Conservation (phyloP, 2,329 filamentous ascomycete genomes). For the Hypoxylon sp. region DNA sequence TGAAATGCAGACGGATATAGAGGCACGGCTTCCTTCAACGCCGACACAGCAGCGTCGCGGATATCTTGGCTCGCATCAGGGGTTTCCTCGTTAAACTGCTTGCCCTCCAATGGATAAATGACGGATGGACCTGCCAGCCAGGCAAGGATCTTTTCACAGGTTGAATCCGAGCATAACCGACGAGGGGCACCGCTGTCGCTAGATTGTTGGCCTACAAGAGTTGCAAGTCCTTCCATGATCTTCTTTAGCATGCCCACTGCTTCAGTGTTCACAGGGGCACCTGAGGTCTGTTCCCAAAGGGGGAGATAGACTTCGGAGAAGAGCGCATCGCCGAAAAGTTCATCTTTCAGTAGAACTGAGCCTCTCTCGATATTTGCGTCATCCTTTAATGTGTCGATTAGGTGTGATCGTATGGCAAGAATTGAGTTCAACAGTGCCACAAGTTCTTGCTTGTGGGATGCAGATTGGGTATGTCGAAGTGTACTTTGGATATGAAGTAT, state of each 20-base stretch:
- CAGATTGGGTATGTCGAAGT: slow-evolving; percentile 65
- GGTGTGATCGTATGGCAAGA: slow-evolving; percentile 54
- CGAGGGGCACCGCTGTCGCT: slow-evolving; percentile 31
- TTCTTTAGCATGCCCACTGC: slow-evolving; percentile 48
- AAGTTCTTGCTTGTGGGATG: slow-evolving; percentile 67
- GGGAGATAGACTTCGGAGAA: slow-evolving; percentile 51
- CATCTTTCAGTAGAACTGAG: slow-evolving; percentile 46
- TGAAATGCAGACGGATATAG: slow-evolving; percentile 52
- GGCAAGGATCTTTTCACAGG: slow-evolving; percentile 48
- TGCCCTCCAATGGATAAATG: slow-evolving; percentile 47
- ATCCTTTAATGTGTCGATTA: slow-evolving; percentile 39
- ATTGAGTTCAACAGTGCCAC: slow-evolving; percentile 67
- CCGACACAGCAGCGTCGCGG: slow-evolving; percentile 47
- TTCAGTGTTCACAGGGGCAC: slow-evolving; percentile 39
- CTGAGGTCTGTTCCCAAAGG: slow-evolving; percentile 48
- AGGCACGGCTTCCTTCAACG: slow-evolving; percentile 49
- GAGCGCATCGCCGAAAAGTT: slow-evolving; percentile 52
- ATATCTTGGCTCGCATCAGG: slow-evolving; percentile 44
- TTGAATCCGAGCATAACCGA: slow-evolving; percentile 51
- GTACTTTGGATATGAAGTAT: slow-evolving; percentile 65
- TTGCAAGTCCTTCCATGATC: slow-evolving; percentile 51
- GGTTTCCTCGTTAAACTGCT: slow-evolving; percentile 33
- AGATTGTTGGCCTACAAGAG: slow-evolving; percentile 49
- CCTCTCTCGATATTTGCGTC: slow-evolving; percentile 6
- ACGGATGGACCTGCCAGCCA: slow-evolving; percentile 50